Percentiles rank a stretch among this genome's conserved stretches.
Conservation (phyloP, 2,329 filamentous ascomycete genomes). For the Orbilia ellipsospora region DNA sequence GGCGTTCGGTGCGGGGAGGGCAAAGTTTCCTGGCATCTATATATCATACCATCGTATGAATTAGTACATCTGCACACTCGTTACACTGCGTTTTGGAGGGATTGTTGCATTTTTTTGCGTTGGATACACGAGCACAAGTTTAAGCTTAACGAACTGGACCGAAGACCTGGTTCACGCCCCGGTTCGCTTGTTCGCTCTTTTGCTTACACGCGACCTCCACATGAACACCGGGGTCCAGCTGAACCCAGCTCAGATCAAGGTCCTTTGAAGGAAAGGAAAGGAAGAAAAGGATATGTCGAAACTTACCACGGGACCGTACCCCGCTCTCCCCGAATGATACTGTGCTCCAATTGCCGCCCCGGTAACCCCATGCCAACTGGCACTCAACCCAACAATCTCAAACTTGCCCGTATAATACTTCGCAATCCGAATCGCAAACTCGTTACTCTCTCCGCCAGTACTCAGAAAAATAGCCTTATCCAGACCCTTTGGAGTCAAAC, state of each 20-base stretch:
- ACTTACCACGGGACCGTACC: constrained; percentile 62
- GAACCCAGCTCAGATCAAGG: background rate
- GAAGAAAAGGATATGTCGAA: no score
- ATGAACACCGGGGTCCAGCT: background rate
- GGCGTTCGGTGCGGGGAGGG: constrained; percentile 70
- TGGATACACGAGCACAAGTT: constrained; percentile 9
- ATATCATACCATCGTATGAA: background rate
- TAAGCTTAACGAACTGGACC: constrained; percentile 3
- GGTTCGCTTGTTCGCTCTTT: constrained; percentile 3
- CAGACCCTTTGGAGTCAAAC: constrained; percentile 66
- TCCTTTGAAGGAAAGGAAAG: background rate
- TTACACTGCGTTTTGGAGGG: background rate
- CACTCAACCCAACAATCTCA: constrained; percentile 71
- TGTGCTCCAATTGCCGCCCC: constrained; percentile 67
- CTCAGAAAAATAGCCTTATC: constrained; percentile 70
- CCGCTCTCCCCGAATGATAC: constrained; percentile 68
- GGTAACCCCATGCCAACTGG: constrained; percentile 73
- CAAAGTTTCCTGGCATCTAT: constrained; percentile 69
- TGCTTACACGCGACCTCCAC: background rate
- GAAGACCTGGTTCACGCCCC: background rate
- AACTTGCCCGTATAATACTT: constrained; percentile 74
- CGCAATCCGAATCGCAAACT: constrained; percentile 74
- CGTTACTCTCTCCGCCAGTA: constrained; percentile 70
- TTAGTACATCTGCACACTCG: background rate
- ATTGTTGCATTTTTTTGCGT: constrained; percentile 51